These are phyloP conservation scores for Phytopythium chamaehyphon DNA, from an alignment of 352 stramenopile genomes.

Conservation along the genomic window DNA sequence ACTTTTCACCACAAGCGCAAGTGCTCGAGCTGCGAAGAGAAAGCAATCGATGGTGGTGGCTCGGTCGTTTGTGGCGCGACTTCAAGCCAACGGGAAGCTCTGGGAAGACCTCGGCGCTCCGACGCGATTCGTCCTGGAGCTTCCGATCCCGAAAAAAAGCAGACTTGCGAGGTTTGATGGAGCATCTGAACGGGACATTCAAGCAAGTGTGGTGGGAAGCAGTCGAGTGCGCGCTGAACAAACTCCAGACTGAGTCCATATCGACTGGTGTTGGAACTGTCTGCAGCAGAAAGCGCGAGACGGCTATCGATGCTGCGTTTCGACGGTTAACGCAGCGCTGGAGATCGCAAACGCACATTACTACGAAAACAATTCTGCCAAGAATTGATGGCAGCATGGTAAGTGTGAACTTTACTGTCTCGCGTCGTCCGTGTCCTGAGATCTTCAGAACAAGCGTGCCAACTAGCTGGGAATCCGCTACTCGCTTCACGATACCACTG, in stretches of 20 bases:
- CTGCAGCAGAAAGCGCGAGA: conserved; percentile 12
- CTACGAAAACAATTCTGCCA: conserved; percentile 13
- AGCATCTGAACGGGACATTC: conserved; percentile 15
- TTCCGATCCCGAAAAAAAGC: conserved; percentile 28
- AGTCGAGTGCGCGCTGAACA: conserved; percentile 7
- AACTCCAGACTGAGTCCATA: too few relatives aligned
- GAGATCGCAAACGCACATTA: conserved; percentile 10
- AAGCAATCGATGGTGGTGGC: conserved; percentile 18
- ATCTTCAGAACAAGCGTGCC: neutral
- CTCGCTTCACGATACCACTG: too few relatives aligned
- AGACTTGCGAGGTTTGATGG: conserved; percentile 27
- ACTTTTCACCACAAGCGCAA: conserved; percentile 24
- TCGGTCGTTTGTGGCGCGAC: conserved; percentile 14
- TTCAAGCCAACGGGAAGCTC: conserved; percentile 16
- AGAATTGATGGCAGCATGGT: conserved; percentile 7
- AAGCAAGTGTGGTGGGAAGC: conserved; percentile 23
- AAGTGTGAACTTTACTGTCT: conserved; percentile 12
- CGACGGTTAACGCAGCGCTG: conserved; percentile 18
- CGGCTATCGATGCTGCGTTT: conserved; percentile 17
- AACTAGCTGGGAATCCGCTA: too few relatives aligned
- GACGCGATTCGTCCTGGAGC: conserved; percentile 20
- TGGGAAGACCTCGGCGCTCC: conserved; percentile 21
- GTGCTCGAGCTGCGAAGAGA: conserved; percentile 19
- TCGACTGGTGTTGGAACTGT: conserved; percentile 5
- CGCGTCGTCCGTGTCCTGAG: neutral